Evolutionary conservation across 768 basidiomycete genomes (phyloP).

Genomic region (Leccinellum rugosiceps): DNA sequence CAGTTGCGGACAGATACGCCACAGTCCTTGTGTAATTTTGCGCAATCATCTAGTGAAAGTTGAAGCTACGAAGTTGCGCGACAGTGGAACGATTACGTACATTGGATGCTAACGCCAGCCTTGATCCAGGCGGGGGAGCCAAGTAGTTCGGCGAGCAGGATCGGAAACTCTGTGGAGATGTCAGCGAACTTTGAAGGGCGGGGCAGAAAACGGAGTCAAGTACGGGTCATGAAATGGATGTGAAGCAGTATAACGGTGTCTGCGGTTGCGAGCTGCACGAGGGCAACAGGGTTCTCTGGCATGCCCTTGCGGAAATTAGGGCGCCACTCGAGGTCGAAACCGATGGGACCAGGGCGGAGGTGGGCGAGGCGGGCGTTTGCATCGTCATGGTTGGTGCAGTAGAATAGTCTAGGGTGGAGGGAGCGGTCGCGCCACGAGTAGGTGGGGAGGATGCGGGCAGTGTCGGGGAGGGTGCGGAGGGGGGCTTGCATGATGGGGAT

Average conservation of each 20-base stretch:
- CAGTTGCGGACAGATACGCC: conserved; percentile 45
- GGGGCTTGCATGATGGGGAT: conserved; percentile 7
- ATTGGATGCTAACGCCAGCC: conserved; percentile 71
- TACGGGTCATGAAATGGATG: conserved; percentile 54
- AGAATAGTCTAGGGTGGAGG: conserved; percentile 22
- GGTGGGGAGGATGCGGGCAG: conserved; percentile 2
- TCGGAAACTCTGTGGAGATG: conserved; percentile 47
- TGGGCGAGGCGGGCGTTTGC: conserved; percentile 21
- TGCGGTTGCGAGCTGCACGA: conserved; percentile 66
- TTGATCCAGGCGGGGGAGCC: conserved; percentile 54
- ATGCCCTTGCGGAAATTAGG: conserved; percentile 54
- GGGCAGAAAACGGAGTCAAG: background rate
- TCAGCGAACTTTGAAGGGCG: conserved; percentile 3
- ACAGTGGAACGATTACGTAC: conserved; percentile 35
- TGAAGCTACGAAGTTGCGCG: background rate
- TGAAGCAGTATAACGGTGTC: conserved; percentile 62
- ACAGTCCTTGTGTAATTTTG: conserved; percentile 54
- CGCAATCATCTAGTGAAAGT: conserved; percentile 54
- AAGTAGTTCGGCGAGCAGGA: conserved; percentile 49
- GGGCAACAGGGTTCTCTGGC: conserved; percentile 63
- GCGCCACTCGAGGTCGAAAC: conserved; percentile 82
- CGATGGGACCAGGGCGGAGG: conserved; percentile 36
- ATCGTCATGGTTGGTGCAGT: conserved; percentile 32
- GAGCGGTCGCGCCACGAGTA: conserved; percentile 23
- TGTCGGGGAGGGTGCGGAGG: background rate